These are phyloP conservation scores for Ustilago xerochloae DNA, from an alignment of 1,284 basidiomycete genomes.

Conservation along the genomic window DNA sequence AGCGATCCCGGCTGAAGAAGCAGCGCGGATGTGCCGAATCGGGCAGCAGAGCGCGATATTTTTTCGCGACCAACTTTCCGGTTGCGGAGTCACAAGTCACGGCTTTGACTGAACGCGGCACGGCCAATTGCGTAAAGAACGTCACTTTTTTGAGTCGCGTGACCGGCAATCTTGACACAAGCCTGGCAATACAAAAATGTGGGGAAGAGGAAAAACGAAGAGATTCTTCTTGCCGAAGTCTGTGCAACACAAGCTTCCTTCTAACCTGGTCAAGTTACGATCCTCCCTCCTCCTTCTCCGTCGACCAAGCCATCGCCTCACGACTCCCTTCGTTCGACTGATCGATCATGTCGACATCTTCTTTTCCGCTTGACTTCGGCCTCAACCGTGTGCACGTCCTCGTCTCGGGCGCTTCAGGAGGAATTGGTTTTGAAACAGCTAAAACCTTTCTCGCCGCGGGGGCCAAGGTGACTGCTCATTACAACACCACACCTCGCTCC, in stretches of 20 bases:
- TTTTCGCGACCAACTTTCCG: background rate
- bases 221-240: background rate
- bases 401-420: constrained; percentile 41
- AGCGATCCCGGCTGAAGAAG: too few species aligned
- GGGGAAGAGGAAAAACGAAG: background rate
- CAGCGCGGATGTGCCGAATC: background rate
- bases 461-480: constrained; percentile 79
- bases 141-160: too few species aligned
- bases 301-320: background rate
- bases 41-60: background rate
- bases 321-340: too few species aligned
- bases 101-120: too few species aligned
- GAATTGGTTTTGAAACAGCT: constrained; percentile 48
- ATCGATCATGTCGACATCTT: background rate
- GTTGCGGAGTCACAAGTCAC: background rate
- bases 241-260: background rate
- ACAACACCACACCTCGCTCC: constrained; percentile 73
- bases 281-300: too few species aligned
- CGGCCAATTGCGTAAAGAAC: background rate
- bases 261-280: background rate
- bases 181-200: too few species aligned
- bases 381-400: constrained; percentile 37
- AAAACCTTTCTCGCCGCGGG: constrained; percentile 67
- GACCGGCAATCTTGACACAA: too few species aligned
- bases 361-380: constrained; percentile 43